Evolutionary conservation across 164 flowering plant genomes (phyloP).

Genomic region (Houttuynia cordata): DNA sequence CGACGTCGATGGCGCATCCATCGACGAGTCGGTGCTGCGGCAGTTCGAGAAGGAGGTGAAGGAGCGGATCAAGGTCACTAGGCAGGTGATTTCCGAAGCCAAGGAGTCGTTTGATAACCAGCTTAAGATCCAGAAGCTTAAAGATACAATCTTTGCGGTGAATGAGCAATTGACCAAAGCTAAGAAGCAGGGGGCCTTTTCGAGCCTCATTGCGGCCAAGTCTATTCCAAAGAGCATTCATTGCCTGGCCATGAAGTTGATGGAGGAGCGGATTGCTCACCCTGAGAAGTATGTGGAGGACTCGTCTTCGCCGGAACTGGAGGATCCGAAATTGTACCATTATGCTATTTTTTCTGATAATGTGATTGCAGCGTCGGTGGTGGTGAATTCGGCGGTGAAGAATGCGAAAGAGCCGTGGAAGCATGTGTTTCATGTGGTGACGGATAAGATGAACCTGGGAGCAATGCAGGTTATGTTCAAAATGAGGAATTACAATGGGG

Average conservation of each 20-base stretch:
- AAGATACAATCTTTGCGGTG: constrained; percentile 19
- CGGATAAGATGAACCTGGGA: constrained; percentile 19
- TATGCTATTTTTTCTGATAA: constrained; percentile 19
- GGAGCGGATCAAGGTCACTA: constrained; percentile 8
- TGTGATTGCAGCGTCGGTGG: constrained; percentile 22
- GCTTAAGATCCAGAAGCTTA: constrained; percentile 24
- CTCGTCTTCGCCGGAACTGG: constrained; percentile 9
- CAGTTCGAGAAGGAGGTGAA: constrained; percentile 15
- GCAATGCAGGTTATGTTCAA: constrained; percentile 26
- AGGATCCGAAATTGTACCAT: constrained; percentile 19
- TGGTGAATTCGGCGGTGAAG: constrained; percentile 21
- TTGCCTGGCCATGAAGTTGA: constrained; percentile 20
- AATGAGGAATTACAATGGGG: constrained; percentile 14
- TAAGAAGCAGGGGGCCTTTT: constrained; percentile 22
- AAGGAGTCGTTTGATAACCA: constrained; percentile 16
- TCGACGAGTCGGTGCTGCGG: constrained; percentile 10
- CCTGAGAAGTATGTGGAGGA: constrained; percentile 16
- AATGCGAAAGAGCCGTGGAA: constrained; percentile 18
- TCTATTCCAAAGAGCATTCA: constrained; percentile 23
- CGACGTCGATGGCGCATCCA: background rate
- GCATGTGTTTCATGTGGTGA: constrained; percentile 25
- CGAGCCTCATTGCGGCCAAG: constrained; percentile 22
- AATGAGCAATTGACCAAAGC: constrained; percentile 20
- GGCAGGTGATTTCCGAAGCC: constrained; percentile 9
- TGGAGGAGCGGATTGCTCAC: constrained; percentile 19